These are phyloP conservation scores for Nepenthes mirabilis DNA, from an alignment of 148 eudicot genomes.

Conservation along the genomic window DNA sequence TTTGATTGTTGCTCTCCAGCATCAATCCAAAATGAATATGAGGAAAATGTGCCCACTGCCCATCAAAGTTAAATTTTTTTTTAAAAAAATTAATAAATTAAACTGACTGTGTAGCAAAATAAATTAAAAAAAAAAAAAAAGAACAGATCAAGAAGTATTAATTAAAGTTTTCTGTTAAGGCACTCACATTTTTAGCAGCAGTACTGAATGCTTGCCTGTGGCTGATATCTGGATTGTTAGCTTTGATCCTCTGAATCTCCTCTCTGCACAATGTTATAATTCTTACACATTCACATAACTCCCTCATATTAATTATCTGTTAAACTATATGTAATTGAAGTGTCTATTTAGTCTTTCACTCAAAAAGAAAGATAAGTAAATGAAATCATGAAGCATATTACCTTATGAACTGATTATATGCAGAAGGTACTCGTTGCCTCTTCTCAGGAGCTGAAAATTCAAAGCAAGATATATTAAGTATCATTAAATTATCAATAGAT, in stretches of 20 bases:
- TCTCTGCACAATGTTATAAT: slow-evolving; percentile 28
- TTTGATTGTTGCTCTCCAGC: slow-evolving; percentile 59
- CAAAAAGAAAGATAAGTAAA: no score
- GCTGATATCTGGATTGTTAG: slow-evolving; percentile 85
- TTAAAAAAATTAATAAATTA: not conserved
- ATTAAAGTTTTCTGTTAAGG: no score
- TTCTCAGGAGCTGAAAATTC: slow-evolving; percentile 74
- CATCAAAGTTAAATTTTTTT: not conserved
- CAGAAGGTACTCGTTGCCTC: slow-evolving; percentile 96
- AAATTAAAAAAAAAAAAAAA: no score
- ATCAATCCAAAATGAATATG: slow-evolving; percentile 81
- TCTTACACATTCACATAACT: no score
- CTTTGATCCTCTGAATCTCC: slow-evolving; percentile 88
- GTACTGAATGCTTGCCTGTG: slow-evolving; percentile 94
- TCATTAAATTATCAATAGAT: not conserved
- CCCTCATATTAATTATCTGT: no score
- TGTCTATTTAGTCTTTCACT: no score
- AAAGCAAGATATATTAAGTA: not conserved
- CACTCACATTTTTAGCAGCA: slow-evolving; percentile 84
- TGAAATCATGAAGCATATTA: slow-evolving; percentile 11
- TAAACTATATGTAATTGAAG: no score
- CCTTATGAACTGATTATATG: slow-evolving; percentile 93
- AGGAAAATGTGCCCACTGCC: slow-evolving; percentile 83
- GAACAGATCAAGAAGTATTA: no score
- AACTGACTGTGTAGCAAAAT: no score